phyloP scores from a whole-genome alignment of 2,329 filamentous ascomycete species.

The Fusarium pilosicola region DNA sequence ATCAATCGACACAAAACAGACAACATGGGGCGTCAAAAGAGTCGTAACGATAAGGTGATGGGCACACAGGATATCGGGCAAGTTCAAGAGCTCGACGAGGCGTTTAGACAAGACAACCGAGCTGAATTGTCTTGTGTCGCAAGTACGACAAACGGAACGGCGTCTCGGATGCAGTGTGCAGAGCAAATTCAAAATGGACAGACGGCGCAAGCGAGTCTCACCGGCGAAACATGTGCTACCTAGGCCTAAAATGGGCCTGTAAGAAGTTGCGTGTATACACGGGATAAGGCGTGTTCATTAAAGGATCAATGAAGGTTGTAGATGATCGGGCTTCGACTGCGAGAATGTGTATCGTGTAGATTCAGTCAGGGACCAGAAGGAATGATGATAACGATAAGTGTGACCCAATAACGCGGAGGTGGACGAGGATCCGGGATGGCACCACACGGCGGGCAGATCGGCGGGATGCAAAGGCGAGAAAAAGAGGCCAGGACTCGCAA shows the following conservation, averaged over 20 bases:
- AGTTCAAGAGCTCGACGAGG: slow-evolving; percentile 9
- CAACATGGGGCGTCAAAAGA: slow-evolving; percentile 14
- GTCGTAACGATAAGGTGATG: slow-evolving; percentile 18
- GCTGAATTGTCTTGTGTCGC: slow-evolving; percentile 20
- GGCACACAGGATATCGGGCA: slow-evolving; percentile 3
- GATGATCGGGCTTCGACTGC: slow-evolving; percentile 16
- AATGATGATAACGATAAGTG: slow-evolving; percentile 20
- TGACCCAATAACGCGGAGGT: slow-evolving; percentile 31
- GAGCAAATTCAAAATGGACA: slow-evolving; percentile 34
- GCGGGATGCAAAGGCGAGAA: slow-evolving; percentile 17
- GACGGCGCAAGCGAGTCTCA: slow-evolving; percentile 43
- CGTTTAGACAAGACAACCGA: slow-evolving; percentile 13
- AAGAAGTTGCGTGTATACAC: slow-evolving; percentile 9
- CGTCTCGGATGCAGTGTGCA: slow-evolving; percentile 34
- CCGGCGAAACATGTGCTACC: slow-evolving; percentile 46
- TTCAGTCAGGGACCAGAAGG: slow-evolving; percentile 18
- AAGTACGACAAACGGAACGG: slow-evolving; percentile 34
- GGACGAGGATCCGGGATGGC: slow-evolving; percentile 33
- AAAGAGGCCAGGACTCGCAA: slow-evolving; percentile 15
- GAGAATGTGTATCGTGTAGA: slow-evolving; percentile 19
- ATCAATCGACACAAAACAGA: slow-evolving; percentile 30
- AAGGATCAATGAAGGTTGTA: slow-evolving; percentile 21
- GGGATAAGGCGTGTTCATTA: slow-evolving; percentile 34
- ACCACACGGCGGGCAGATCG: slow-evolving; percentile 32
- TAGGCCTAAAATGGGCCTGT: slow-evolving; percentile 33